A percentile compares a stretch with the other conserved stretches of the same genome.
Conservation (phyloP, 2,329 filamentous ascomycete genomes). For the Coniella lustricola region DNA sequence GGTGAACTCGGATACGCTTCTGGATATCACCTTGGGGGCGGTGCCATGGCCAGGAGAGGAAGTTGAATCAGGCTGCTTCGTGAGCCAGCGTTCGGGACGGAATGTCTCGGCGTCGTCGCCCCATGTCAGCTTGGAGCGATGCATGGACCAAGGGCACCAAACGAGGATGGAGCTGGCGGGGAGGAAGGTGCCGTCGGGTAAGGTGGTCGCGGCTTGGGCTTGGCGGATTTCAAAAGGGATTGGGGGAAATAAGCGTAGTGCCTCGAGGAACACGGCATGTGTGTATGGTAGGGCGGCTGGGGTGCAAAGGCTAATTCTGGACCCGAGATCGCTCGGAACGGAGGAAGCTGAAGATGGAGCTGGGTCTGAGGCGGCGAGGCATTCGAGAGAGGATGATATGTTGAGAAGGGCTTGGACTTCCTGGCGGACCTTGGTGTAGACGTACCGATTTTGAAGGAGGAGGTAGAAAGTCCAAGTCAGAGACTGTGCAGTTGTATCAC, state of each 20-base stretch:
- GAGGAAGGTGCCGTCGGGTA: constrained; percentile 55
- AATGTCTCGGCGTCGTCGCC: constrained; percentile 50
- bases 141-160: constrained; percentile 61
- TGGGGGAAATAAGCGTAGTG: constrained; percentile 54
- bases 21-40: constrained; percentile 15
- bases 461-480: constrained; percentile 59
- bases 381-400: constrained; percentile 7
- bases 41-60: not conserved
- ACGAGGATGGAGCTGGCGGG: constrained; percentile 47
- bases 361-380: not conserved
- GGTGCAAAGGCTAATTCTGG: constrained; percentile 30
- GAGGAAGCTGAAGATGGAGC: too few species aligned
- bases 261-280: constrained; percentile 56
- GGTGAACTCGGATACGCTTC: constrained; percentile 48
- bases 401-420: constrained; percentile 31
- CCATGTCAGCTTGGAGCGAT: constrained; percentile 49
- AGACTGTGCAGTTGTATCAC: constrained; percentile 59
- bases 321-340: constrained; percentile 1
- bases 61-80: not conserved
- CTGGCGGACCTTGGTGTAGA: constrained; percentile 32
- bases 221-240: constrained; percentile 63
- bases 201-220: constrained; percentile 39
- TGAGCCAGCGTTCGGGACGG: constrained; percentile 50
- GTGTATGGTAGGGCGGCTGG: constrained; percentile 45
- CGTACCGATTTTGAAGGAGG: constrained; percentile 43